Evolutionary conservation across 2,329 filamentous ascomycete genomes (phyloP).

Genomic region (Phyllachora maydis): DNA sequence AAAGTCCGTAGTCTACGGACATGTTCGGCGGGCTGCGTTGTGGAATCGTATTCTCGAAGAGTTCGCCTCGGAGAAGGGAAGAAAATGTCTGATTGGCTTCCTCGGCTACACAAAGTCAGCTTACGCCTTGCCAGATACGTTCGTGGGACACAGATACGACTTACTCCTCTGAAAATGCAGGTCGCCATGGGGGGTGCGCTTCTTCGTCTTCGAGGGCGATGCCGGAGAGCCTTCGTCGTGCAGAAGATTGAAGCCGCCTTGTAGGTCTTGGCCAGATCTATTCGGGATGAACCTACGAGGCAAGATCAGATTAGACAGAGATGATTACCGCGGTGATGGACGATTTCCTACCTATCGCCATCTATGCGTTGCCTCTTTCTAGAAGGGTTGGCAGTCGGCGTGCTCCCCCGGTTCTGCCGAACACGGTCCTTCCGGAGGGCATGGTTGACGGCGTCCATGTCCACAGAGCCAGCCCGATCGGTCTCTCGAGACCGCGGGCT

Average conservation of each 20-base stretch:
- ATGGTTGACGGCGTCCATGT: constrained; percentile 26
- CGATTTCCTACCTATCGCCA: constrained; percentile 31
- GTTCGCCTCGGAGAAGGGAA: constrained; percentile 66
- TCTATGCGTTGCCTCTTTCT: constrained; percentile 39
- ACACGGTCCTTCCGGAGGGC: constrained; percentile 30
- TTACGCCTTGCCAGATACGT: not conserved
- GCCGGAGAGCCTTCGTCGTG: constrained; percentile 87
- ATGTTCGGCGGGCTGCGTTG: constrained; percentile 48
- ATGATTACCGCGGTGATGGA: too few relatives aligned
- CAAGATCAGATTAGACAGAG: constrained; percentile 7
- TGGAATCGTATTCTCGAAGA: constrained; percentile 80
- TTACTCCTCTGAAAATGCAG: constrained; percentile 84
- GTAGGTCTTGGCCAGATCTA: constrained; percentile 76
- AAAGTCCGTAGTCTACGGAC: constrained; percentile 34
- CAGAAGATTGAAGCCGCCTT: constrained; percentile 78
- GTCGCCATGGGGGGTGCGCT: constrained; percentile 71
- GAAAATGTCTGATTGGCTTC: constrained; percentile 92
- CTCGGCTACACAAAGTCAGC: constrained; percentile 37
- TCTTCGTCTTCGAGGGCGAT: constrained; percentile 70
- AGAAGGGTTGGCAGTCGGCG: constrained; percentile 30
- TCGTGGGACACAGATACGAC: constrained; percentile 9
- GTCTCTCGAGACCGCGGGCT: constrained; percentile 1
- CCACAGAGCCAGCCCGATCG: constrained; percentile 13
- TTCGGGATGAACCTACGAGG: constrained; percentile 74
- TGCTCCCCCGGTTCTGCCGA: constrained; percentile 27